Percentiles rank a stretch among this genome's conserved stretches.
phyloP scores from a whole-genome alignment of 345 rosid species.

The Noccaea caerulescens region DNA sequence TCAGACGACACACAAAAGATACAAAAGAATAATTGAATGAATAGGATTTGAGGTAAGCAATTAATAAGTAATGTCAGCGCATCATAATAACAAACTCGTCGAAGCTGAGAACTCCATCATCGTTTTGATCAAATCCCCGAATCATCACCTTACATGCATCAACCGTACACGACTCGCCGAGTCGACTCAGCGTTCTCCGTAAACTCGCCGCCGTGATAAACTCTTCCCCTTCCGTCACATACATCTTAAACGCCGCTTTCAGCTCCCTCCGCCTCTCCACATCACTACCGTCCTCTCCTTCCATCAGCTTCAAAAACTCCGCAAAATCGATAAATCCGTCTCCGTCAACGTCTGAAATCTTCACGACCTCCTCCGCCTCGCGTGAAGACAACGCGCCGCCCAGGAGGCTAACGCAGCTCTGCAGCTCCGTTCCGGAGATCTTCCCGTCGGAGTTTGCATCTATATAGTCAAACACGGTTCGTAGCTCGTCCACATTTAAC shows the following conservation, averaged over 20 bases:
- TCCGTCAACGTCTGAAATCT: constrained; percentile 54
- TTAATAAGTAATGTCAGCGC: constrained; percentile 38
- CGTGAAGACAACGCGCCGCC: constrained; percentile 52
- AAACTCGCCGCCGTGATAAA: constrained; percentile 63
- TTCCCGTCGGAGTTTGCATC: constrained; percentile 64
- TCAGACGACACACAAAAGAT: no score
- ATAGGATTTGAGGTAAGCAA: constrained; percentile 5
- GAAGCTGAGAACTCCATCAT: constrained; percentile 70
- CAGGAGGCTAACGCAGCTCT: constrained; percentile 48
- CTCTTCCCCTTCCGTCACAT: constrained; percentile 55
- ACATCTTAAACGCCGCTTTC: constrained; percentile 60
- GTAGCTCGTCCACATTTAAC: constrained; percentile 36
- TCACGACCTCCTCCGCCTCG: constrained; percentile 58
- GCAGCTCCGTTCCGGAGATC: constrained; percentile 60
- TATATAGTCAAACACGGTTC: constrained; percentile 53
- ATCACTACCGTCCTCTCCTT: constrained; percentile 41
- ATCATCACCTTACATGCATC: constrained; percentile 68
- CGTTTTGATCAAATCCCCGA: constrained; percentile 60
- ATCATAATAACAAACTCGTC: constrained; percentile 74
- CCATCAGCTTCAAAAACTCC: constrained; percentile 59
- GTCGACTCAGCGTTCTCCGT: constrained; percentile 53
- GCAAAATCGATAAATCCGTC: constrained; percentile 60
- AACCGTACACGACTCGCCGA: constrained; percentile 56
- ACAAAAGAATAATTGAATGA: not conserved
- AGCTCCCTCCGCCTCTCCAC: constrained; percentile 53